These are phyloP conservation scores for Kodamaea alishanica DNA, from an alignment of 1,139 yeast species.

Conservation along the genomic window DNA sequence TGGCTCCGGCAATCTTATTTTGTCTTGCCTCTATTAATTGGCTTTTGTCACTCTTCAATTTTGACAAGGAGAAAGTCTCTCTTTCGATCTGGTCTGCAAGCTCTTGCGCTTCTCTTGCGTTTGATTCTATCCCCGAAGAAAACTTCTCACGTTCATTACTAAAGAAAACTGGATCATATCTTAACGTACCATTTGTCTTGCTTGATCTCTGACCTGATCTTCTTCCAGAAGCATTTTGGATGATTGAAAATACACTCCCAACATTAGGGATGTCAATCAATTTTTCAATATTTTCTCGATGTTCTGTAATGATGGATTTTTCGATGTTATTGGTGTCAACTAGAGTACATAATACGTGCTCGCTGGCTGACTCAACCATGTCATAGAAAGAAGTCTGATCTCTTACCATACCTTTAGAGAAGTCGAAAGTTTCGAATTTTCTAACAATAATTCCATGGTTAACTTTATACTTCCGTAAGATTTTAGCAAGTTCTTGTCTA, in stretches of 20 bases:
- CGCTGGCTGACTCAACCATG: constrained; percentile 52
- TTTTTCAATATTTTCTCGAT: constrained; percentile 49
- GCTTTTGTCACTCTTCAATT: constrained; percentile 15
- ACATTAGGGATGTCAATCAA: constrained; percentile 39
- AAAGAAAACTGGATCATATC: constrained; percentile 58
- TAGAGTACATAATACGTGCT: constrained; percentile 54
- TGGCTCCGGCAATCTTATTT: constrained; percentile 7
- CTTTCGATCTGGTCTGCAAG: constrained; percentile 7
- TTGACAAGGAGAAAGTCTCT: constrained; percentile 10
- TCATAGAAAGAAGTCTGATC: constrained; percentile 53
- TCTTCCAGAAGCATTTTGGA: constrained; percentile 28
- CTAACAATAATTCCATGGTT: constrained; percentile 47
- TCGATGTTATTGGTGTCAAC: constrained; percentile 68
- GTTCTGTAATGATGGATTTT: constrained; percentile 48
- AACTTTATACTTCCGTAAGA: constrained; percentile 33
- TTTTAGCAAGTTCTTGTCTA: constrained; percentile 41
- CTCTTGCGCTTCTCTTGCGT: constrained; percentile 11
- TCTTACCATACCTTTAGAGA: constrained; percentile 26
- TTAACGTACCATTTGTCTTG: constrained; percentile 40
- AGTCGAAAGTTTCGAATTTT: constrained; percentile 55
- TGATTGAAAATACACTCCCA: constrained; percentile 41
- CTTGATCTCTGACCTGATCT: constrained; percentile 35
- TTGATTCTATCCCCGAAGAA: constrained; percentile 16
- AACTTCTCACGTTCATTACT: constrained; percentile 30
- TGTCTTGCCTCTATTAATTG: constrained; percentile 14